Evolutionary conservation across 352 stramenopile species (phyloP).

Genomic region (Phytophthora chlamydospora): DNA sequence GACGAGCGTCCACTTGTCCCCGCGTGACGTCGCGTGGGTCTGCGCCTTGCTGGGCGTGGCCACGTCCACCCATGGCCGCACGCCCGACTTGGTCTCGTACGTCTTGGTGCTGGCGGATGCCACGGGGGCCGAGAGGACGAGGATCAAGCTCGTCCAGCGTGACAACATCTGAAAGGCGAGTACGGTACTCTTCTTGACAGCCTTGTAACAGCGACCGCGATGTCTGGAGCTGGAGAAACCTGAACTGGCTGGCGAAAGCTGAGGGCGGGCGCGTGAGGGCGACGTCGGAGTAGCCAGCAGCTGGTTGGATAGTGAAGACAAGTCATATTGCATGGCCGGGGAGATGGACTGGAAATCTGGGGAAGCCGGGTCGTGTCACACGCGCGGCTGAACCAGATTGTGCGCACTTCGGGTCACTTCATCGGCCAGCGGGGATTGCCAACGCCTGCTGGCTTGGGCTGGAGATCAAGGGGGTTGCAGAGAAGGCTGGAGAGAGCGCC

Average conservation of each 20-base stretch:
- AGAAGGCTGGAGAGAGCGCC: too few species aligned
- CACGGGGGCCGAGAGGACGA: conserved; percentile 4
- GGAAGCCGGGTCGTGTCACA: conserved; percentile 25
- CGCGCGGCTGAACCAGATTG: conserved; percentile 20
- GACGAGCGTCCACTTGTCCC: conserved; percentile 60
- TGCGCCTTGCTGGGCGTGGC: conserved; percentile 39
- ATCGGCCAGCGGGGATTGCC: conserved; percentile 16
- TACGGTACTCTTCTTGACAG: too few species aligned
- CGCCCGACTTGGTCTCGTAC: conserved; percentile 54
- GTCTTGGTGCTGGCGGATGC: conserved; percentile 17
- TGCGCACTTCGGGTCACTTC: too few species aligned
- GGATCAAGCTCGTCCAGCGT: conserved; percentile 8
- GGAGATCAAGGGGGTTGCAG: too few species aligned
- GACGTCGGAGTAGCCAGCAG: conserved; percentile 15
- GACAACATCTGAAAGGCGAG: conserved; percentile 5
- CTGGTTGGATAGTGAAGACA: not conserved
- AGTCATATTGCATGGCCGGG: not conserved
- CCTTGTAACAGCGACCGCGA: not conserved
- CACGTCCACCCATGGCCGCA: conserved; percentile 57
- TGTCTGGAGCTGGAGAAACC: conserved; percentile 13
- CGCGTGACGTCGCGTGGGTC: conserved; percentile 43
- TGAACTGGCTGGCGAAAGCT: conserved; percentile 18
- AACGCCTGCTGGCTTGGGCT: too few species aligned
- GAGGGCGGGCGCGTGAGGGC: conserved; percentile 5
- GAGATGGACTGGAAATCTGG: not conserved